phyloP scores from a whole-genome alignment of 2,329 filamentous ascomycete genomes.

The Corinectria fuckeliana region DNA sequence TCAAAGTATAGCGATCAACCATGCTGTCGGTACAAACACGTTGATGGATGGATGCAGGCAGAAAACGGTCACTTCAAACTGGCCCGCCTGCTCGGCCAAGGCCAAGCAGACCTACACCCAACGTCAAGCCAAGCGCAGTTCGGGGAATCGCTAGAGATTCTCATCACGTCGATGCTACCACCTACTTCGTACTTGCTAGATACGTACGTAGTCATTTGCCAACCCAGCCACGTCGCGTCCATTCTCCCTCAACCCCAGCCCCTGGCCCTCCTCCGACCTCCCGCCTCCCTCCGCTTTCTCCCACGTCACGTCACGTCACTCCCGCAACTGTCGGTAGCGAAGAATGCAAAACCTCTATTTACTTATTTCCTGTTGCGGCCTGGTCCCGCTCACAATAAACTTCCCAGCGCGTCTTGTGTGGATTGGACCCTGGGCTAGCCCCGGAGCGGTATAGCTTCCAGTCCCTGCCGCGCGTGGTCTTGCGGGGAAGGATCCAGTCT shows the following conservation, averaged over 20 bases:
- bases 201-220: too few relatives aligned
- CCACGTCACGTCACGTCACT: too few relatives aligned
- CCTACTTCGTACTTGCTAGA: too few relatives aligned
- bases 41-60: neutral
- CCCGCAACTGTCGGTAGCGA: conserved; percentile 20
- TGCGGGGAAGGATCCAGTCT: conserved; percentile 32
- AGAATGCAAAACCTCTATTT: conserved; percentile 31
- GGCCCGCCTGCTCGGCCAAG: neutral
- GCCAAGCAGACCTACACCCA: neutral
- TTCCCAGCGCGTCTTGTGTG: conserved; percentile 21
- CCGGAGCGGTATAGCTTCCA: conserved; percentile 3
- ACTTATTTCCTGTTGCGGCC: conserved; percentile 29
- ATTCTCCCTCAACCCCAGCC: conserved; percentile 1
- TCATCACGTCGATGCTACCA: neutral
- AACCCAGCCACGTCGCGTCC: conserved; percentile 2
- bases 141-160: neutral
- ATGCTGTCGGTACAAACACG: neutral
- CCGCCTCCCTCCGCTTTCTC: neutral
- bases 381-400: conserved; percentile 19
- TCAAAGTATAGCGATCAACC: neutral
- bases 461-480: conserved; percentile 19
- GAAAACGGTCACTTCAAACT: neutral
- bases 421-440: neutral
- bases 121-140: neutral
- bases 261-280: conserved; percentile 10